Conservation (phyloP, 441 rosid species). For the Arabidopsis hybrid region DNA sequence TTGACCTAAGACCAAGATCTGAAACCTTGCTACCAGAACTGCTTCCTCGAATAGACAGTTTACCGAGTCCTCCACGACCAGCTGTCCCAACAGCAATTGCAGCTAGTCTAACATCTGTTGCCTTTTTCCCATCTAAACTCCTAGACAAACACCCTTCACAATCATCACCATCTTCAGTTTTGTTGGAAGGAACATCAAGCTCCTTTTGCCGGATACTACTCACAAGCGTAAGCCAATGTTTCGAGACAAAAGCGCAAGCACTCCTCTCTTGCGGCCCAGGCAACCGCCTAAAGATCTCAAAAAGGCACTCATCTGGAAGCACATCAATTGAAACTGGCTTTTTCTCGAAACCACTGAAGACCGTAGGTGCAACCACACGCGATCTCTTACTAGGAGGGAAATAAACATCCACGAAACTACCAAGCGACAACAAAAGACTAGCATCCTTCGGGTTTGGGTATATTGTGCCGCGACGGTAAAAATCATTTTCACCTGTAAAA, state of each 20-base stretch:
- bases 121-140: constrained; percentile 88
- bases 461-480: constrained; percentile 66
- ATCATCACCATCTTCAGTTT: constrained; percentile 46
- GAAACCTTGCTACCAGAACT: constrained; percentile 63
- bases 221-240: constrained; percentile 82
- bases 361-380: constrained; percentile 68
- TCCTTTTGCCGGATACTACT: constrained; percentile 72
- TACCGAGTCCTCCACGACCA: constrained; percentile 79
- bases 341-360: constrained; percentile 56
- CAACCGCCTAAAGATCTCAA: constrained; percentile 82
- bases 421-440: constrained; percentile 61
- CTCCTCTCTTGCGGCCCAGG: constrained; percentile 75
- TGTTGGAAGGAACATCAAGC: constrained; percentile 41
- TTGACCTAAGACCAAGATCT: constrained; percentile 64
- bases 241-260: constrained; percentile 80
- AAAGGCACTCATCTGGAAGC: constrained; percentile 94
- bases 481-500: constrained; percentile 71
- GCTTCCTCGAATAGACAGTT: constrained; percentile 70
- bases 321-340: constrained; percentile 66
- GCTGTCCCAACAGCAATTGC: constrained; percentile 89
- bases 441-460: constrained; percentile 74
- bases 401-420: constrained; percentile 67
- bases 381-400: constrained; percentile 83
- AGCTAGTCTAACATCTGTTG: constrained; percentile 89
- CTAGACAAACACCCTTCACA: constrained; percentile 77